Percentiles rank a stretch among this genome's conserved stretches.
Conservation (phyloP, 1,139 yeast species). For the Yamadazyma spencermartinsiae region DNA sequence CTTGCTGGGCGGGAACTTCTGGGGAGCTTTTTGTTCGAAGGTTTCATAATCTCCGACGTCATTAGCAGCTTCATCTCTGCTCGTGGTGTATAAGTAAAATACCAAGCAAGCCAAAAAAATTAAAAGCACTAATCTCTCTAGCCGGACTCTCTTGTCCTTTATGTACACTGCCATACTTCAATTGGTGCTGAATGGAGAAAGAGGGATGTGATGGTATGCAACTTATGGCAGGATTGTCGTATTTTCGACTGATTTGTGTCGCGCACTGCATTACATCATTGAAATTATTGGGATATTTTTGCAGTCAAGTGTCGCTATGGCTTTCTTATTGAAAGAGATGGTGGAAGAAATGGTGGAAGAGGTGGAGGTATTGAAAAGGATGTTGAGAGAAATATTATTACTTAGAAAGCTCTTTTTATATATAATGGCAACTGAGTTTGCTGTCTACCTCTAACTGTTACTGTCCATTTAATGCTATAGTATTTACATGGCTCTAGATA, state of each 20-base stretch:
- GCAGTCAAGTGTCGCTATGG: no score
- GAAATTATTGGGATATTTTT: background rate
- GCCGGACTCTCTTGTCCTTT: slow-evolving; percentile 4
- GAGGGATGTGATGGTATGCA: background rate
- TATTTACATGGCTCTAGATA: background rate
- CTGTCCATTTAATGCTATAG: no score
- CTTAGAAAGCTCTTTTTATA: no score
- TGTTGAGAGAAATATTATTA: no score
- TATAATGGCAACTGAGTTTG: no score
- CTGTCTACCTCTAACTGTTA: no score
- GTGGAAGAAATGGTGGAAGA: no score
- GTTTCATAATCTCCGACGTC: slow-evolving; percentile 1
- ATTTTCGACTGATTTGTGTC: background rate
- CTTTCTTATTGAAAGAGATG: no score
- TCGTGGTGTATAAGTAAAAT: background rate
- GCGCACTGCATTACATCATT: background rate
- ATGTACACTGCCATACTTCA: slow-evolving; percentile 4
- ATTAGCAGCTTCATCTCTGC: background rate
- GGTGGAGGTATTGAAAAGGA: no score
- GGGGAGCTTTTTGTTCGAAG: background rate
- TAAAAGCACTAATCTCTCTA: slow-evolving; percentile 1
- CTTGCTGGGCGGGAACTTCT: background rate
- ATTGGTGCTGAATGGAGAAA: background rate
- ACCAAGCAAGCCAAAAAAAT: background rate
- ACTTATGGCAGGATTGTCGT: background rate